phyloP scores from a whole-genome alignment of 2,329 filamentous ascomycete species.

The Hirsutella minnesotensis region DNA sequence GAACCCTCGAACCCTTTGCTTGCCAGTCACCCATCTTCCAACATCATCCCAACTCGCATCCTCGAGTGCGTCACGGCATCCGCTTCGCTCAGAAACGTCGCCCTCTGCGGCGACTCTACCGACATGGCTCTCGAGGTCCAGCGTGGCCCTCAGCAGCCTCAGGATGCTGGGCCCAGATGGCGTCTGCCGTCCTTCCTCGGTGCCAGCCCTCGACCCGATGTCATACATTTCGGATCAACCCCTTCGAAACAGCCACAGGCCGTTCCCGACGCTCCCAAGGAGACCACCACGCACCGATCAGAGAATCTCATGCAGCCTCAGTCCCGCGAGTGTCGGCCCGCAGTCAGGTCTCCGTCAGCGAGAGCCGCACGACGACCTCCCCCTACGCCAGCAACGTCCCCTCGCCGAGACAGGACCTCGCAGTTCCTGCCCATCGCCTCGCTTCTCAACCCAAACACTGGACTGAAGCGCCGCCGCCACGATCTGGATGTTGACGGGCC shows the following conservation, averaged over 20 bases:
- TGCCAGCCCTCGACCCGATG: not conserved
- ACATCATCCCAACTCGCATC: too few relatives aligned
- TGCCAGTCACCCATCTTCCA: too few relatives aligned
- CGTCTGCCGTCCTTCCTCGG: not conserved
- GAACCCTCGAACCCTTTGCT: too few relatives aligned
- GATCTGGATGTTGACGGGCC: conserved; percentile 48
- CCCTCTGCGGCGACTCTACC: not conserved
- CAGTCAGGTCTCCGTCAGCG: not conserved
- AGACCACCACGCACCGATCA: not conserved
- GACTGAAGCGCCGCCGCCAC: conserved; percentile 38
- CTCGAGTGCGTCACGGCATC: too few relatives aligned
- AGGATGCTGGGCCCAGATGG: not conserved
- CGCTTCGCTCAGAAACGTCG: too few relatives aligned
- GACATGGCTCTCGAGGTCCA: conserved; percentile 3
- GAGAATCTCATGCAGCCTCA: not conserved
- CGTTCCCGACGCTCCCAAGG: not conserved
- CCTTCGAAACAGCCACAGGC: not conserved
- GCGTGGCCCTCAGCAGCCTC: not conserved
- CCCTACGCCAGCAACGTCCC: not conserved
- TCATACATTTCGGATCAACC: not conserved
- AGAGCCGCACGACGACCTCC: not conserved
- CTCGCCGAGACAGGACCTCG: not conserved
- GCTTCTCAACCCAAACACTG: conserved; percentile 7
- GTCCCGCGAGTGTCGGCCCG: too few relatives aligned
- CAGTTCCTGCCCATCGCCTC: conserved; percentile 4